phyloP scores from a whole-genome alignment of 176 grass and related monocot species.

The Pontederia paniculata region DNA sequence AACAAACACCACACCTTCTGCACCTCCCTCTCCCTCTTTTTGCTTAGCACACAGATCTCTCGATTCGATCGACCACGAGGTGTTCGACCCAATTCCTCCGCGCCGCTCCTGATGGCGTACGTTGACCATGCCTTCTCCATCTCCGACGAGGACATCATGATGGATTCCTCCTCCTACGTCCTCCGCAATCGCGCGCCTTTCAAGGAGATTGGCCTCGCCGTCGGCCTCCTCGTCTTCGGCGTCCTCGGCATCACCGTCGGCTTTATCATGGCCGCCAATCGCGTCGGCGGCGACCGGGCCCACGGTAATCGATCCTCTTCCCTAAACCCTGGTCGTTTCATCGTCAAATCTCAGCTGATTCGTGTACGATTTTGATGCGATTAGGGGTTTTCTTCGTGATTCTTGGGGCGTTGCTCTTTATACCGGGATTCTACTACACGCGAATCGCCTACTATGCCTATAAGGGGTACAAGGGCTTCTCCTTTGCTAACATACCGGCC shows the following conservation, averaged over 20 bases:
- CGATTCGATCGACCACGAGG: no score
- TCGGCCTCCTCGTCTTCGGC: slow-evolving; percentile 76
- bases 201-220: slow-evolving; percentile 90
- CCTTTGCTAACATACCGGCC: slow-evolving; percentile 77
- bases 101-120: slow-evolving; percentile 51
- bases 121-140: slow-evolving; percentile 96
- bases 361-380: neutral
- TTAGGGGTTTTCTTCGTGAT: slow-evolving; percentile 79
- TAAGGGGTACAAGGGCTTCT: slow-evolving; percentile 89
- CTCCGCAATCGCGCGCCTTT: slow-evolving; percentile 47
- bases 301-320: slow-evolving; percentile 43
- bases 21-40: no score
- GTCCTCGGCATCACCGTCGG: slow-evolving; percentile 46
- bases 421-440: slow-evolving; percentile 95
- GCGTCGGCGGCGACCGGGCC: slow-evolving; percentile 65
- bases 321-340: neutral
- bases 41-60: no score
- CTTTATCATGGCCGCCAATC: slow-evolving; percentile 56
- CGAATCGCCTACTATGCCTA: slow-evolving; percentile 88
- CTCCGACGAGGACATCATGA: slow-evolving; percentile 78
- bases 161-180: slow-evolving; percentile 42
- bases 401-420: slow-evolving; percentile 79
- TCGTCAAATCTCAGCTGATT: neutral
- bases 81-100: no score
- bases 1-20: no score